A percentile compares a stretch with the other conserved stretches of the same genome.
Evolutionary conservation across 305 asterid species (phyloP).

Genomic region (Ajuga reptans): DNA sequence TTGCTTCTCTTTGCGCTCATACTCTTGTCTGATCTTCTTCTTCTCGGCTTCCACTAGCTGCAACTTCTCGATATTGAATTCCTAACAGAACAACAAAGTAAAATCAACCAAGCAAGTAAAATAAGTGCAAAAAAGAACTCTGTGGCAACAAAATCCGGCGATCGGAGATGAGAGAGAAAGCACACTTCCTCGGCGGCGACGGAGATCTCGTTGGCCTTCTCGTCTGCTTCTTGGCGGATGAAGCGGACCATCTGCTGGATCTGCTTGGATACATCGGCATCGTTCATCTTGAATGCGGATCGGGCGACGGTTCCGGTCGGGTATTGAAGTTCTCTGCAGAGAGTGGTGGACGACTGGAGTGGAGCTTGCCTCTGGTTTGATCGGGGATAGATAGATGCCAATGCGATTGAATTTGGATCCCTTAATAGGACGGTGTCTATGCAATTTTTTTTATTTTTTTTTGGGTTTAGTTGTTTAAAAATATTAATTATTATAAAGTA

Average conservation of each 20-base stretch:
- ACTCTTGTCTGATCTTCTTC: conserved; percentile 86
- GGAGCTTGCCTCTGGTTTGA: neutral
- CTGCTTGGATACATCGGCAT: conserved; percentile 79
- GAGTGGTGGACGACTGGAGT: neutral
- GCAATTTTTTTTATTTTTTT: neutral
- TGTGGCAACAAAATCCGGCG: neutral
- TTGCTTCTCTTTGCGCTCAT: conserved; percentile 84
- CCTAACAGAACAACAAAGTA: conserved; percentile 30
- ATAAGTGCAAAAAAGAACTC: neutral
- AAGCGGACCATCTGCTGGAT: conserved; percentile 97
- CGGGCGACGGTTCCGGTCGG: neutral
- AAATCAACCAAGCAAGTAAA: neutral
- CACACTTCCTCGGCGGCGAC: conserved; percentile 91
- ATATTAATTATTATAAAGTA: neutral
- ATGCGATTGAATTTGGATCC: neutral
- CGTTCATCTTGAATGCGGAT: conserved; percentile 53
- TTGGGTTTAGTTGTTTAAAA: no score
- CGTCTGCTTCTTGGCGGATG: conserved; percentile 94
- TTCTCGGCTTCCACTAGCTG: conserved; percentile 92
- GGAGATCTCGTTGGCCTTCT: conserved; percentile 85
- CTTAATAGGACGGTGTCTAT: neutral
- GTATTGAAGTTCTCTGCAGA: neutral
- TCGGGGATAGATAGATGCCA: neutral
- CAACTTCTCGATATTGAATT: conserved; percentile 92
- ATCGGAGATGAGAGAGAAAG: neutral